These are phyloP conservation scores for Penicillium longicatenatum DNA, from an alignment of 495 filamentous ascomycete species.

Conservation along the genomic window DNA sequence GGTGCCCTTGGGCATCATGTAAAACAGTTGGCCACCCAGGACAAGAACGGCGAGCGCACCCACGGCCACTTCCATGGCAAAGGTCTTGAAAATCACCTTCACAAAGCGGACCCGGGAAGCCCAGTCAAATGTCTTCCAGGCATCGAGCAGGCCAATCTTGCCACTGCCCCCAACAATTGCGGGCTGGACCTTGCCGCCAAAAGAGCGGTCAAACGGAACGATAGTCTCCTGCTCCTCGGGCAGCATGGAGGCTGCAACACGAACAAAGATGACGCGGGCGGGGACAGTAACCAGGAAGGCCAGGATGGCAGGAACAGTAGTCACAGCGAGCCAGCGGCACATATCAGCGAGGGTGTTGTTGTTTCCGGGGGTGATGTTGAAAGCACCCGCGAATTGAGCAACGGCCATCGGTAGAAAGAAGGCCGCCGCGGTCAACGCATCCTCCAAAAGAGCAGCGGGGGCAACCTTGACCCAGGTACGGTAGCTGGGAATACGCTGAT, in stretches of 20 bases:
- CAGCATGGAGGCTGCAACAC: conserved; percentile 72
- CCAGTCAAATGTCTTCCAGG: conserved; percentile 69
- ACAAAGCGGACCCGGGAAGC: conserved; percentile 64
- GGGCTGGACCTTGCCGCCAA: conserved; percentile 59
- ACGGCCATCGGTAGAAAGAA: conserved; percentile 45
- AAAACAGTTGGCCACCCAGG: conserved; percentile 36
- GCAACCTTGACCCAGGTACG: conserved; percentile 50
- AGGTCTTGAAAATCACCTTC: conserved; percentile 68
- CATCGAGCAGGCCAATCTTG: conserved; percentile 66
- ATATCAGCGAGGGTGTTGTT: conserved; percentile 21
- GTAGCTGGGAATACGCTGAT: conserved; percentile 49
- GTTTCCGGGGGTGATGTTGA: conserved; percentile 25
- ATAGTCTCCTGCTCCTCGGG: conserved; percentile 70
- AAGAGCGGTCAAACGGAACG: conserved; percentile 74
- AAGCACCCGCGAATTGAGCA: conserved; percentile 26
- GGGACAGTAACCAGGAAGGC: conserved; percentile 59
- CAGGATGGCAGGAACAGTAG: conserved; percentile 38
- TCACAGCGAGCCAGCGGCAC: conserved; percentile 34
- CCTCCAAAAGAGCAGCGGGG: conserved; percentile 51
- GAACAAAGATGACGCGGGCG: conserved; percentile 61
- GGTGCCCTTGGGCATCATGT: conserved; percentile 14
- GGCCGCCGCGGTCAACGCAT: conserved; percentile 33
- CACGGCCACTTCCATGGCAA: conserved; percentile 52
- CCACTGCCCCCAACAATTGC: conserved; percentile 69
- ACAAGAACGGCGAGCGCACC: conserved; percentile 41